phyloP scores from a whole-genome alignment of 495 filamentous ascomycete genomes.

The Aspergillus egyptiacus region DNA sequence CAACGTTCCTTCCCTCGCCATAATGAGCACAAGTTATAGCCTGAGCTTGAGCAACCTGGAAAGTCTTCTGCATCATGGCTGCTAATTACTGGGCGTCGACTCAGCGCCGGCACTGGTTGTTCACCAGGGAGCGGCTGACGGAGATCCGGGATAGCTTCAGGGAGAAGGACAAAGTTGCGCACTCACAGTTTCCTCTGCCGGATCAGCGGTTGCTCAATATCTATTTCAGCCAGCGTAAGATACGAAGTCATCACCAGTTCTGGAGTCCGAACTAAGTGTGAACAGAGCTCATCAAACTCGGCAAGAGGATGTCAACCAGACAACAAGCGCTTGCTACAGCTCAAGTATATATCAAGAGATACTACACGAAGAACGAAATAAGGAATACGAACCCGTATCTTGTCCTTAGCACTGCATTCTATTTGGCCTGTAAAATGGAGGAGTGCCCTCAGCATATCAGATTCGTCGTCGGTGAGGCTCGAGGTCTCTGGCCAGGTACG shows the following conservation, averaged over 20 bases:
- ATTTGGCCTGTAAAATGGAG: conserved; percentile 97
- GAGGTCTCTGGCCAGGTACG: conserved; percentile 77
- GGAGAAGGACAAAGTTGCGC: conserved; percentile 60
- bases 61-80: conserved; percentile 56
- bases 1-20: background rate
- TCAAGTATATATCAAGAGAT: conserved; percentile 88
- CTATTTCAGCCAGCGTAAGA: conserved; percentile 83
- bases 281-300: conserved; percentile 74
- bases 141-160: conserved; percentile 67
- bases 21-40: background rate
- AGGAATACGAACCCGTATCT: conserved; percentile 92
- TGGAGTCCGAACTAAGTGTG: conserved; percentile 4
- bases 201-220: conserved; percentile 78
- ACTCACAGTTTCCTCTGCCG: conserved; percentile 75
- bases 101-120: conserved; percentile 85
- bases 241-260: background rate
- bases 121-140: conserved; percentile 70
- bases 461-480: conserved; percentile 75
- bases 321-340: conserved; percentile 94
- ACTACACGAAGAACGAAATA: conserved; percentile 87
- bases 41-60: background rate
- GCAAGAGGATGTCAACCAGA: conserved; percentile 66
- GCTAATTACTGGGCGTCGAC: conserved; percentile 97
- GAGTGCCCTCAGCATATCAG: conserved; percentile 96
- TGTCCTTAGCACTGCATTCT: conserved; percentile 82